These are phyloP conservation scores for Turnera subulata DNA, from an alignment of 345 rosid genomes.

Conservation along the genomic window DNA sequence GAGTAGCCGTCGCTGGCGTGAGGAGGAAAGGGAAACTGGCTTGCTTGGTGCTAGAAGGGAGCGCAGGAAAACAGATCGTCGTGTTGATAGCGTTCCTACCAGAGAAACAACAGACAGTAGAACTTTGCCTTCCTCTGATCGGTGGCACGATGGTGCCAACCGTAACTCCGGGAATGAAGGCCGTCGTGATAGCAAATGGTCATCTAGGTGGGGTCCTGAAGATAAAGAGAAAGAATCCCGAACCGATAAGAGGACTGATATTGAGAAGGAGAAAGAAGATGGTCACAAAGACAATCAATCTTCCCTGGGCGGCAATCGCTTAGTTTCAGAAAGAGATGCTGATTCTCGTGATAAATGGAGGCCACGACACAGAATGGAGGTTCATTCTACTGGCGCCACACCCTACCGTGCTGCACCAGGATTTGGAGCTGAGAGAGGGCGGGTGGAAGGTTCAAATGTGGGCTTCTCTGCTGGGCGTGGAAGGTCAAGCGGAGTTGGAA, in stretches of 20 bases:
- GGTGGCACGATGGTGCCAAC: constrained; percentile 57
- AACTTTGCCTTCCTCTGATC: constrained; percentile 53
- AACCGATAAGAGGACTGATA: constrained; percentile 57
- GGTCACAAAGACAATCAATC: constrained; percentile 49
- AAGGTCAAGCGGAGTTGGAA: constrained; percentile 21
- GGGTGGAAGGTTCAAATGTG: constrained; percentile 9
- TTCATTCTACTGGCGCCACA: constrained; percentile 11
- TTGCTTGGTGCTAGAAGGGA: constrained; percentile 57
- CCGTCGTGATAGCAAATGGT: constrained; percentile 88
- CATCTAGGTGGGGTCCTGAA: constrained; percentile 98
- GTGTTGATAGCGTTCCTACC: constrained; percentile 34
- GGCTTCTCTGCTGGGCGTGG: constrained; percentile 25
- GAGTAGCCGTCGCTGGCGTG: constrained; percentile 63
- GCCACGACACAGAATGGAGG: constrained; percentile 45
- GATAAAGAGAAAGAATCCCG: constrained; percentile 80
- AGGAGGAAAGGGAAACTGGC: constrained; percentile 79
- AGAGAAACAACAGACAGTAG: constrained; percentile 54
- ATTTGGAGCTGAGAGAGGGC: constrained; percentile 27
- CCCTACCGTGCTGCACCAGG: constrained; percentile 17
- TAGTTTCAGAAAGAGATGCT: constrained; percentile 57
- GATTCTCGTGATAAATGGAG: constrained; percentile 97
- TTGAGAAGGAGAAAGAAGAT: constrained; percentile 64
- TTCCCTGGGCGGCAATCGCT: constrained; percentile 8
- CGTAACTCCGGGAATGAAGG: constrained; percentile 67
- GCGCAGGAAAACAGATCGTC: constrained; percentile 57